Conservation (phyloP, 1,284 basidiomycete species). For the Mixia osmundae region DNA sequence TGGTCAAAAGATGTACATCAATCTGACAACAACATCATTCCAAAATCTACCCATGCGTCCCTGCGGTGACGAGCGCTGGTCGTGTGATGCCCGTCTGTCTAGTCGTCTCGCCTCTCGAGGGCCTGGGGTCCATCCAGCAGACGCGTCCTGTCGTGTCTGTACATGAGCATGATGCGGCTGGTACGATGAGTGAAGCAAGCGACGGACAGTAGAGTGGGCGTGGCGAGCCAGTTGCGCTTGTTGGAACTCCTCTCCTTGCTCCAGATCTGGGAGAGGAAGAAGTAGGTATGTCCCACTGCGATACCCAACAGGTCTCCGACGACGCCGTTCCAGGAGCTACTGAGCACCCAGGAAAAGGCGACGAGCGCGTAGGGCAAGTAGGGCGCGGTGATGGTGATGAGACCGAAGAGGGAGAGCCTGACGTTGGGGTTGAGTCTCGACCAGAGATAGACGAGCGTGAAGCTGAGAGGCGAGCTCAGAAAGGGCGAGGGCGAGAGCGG, state of each 20-base stretch:
- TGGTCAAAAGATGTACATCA: no score
- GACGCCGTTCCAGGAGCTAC: conserved; percentile 57
- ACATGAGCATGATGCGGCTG: background rate
- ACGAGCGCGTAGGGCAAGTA: conserved; percentile 82
- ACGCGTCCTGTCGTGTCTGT: background rate
- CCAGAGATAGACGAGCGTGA: conserved; percentile 89
- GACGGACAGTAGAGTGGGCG: background rate
- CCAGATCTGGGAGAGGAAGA: conserved; percentile 90
- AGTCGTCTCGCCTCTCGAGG: background rate
- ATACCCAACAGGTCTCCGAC: conserved; percentile 35
- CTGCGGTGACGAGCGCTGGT: no score
- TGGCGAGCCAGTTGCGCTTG: conserved; percentile 21
- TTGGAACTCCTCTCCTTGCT: conserved; percentile 68
- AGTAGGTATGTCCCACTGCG: conserved; percentile 68
- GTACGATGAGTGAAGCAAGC: background rate
- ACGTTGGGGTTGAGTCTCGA: conserved; percentile 76
- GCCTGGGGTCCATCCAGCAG: background rate
- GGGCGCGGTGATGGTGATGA: conserved; percentile 81
- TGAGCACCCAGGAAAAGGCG: conserved; percentile 65
- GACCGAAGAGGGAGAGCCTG: conserved; percentile 81
- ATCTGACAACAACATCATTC: no score
- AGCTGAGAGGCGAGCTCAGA: conserved; percentile 64
- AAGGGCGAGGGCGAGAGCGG: conserved; percentile 75
- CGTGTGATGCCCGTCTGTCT: no score
- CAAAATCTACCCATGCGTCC: no score